Percentiles rank a stretch among this genome's conserved stretches.
phyloP scores from a whole-genome alignment of 169 alveolate species.

The Plasmodium falciparum region DNA sequence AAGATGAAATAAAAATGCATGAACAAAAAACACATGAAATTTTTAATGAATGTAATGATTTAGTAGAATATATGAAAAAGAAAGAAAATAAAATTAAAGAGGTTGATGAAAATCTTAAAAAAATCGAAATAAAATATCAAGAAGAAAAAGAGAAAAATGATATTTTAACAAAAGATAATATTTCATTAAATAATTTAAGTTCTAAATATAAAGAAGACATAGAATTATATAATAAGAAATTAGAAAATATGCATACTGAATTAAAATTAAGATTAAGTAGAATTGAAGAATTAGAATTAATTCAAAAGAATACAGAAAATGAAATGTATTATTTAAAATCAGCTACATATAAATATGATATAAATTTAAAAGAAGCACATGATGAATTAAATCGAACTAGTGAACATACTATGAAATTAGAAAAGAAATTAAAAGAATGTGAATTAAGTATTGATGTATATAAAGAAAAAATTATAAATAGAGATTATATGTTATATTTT shows the following conservation, averaged over 20 bases:
- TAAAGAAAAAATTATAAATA: conserved; percentile 63
- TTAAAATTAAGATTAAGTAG: conserved; percentile 56
- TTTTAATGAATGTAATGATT: conserved; percentile 75
- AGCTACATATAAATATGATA: conserved; percentile 70
- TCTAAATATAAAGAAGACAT: conserved; percentile 71
- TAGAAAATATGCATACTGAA: conserved; percentile 68
- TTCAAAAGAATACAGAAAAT: conserved; percentile 70
- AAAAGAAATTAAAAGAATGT: conserved; percentile 30
- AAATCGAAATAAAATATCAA: conserved; percentile 75
- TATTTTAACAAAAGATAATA: conserved; percentile 70
- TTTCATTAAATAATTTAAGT: conserved; percentile 58
- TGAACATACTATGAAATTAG: conserved; percentile 11
- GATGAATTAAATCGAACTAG: conserved; percentile 62
- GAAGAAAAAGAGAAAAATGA: conserved; percentile 77
- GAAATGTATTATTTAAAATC: conserved; percentile 73
- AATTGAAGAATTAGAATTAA: conserved; percentile 73
- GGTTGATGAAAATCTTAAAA: conserved; percentile 72
- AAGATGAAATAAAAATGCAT: conserved; percentile 77
- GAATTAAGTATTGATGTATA: conserved; percentile 8
- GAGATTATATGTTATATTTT: conserved; percentile 59
- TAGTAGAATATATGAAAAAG: conserved; percentile 74
- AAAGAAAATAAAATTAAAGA: conserved; percentile 75
- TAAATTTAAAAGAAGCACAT: conserved; percentile 72
- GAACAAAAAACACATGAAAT: conserved; percentile 73
- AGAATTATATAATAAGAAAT: conserved; percentile 62